Base-by-base conservation (phyloP, 345 rosid species). In the Lepidium sativum region DNA sequence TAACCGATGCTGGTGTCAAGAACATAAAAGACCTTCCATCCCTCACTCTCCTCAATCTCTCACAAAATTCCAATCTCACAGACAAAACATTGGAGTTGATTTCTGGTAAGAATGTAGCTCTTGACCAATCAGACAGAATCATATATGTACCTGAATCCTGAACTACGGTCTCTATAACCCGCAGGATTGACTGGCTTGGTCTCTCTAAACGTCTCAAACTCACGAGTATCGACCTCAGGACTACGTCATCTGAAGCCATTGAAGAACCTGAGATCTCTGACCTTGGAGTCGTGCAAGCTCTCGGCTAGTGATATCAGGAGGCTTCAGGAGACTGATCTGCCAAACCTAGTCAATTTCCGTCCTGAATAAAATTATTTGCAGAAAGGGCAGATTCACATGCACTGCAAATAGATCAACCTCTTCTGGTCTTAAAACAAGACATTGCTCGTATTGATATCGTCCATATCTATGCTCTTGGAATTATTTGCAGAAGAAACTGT, bases 1-100 rank as follows among this genome's bases (percentile, higher is more conserved):
- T 92, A 75, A 87, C 96, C 20, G 98, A 89, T 84, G 85, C 91
- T 53, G 97, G 96, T 39, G 80, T 86, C 74, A 82, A 90, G 87
- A 86, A 89, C 77, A 83, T 92, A 47, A 89, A 87, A 73, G 94
- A 89, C 57, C 86, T 92, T 58, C 63, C 87, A 14, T 89, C 84
- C 48, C 69, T 92, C 63, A 48, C 79, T 3, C 54, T 79, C 51
- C 83, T 89, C 50, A 92, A 92, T 76, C 76, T 92, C 42, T 87
- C 97, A 6, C 97, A 92, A 71, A 92, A 92, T 80, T 72, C 84
- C 79, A 85, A 85, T 64, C 80, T 92, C 70, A 85, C 95, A 2
- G 95, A 87, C 78, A 89, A 72, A 76, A 68, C 97, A 13, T 74
- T 92, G 75, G 95, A 89, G 77, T 56, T 84, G 69, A 80, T 92